Conservation (phyloP, 495 filamentous ascomycete genomes). For the Rusavskia elegans region DNA sequence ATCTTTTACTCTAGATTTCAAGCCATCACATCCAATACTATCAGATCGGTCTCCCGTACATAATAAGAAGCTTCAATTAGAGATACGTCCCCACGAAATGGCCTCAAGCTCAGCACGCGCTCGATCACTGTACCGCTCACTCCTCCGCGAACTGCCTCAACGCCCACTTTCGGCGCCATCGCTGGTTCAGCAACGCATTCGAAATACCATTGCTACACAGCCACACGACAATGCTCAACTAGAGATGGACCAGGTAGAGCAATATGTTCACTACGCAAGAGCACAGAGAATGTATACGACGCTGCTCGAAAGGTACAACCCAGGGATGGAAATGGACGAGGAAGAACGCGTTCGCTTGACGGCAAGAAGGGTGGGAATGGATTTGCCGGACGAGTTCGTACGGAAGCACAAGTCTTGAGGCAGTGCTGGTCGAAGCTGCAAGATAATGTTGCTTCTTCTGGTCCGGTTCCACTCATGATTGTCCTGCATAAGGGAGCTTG, state of each 20-base stretch:
- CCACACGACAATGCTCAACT: conserved; percentile 27
- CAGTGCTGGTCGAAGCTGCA: too few relatives aligned
- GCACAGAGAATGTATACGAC: conserved; percentile 70
- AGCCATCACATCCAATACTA: too few relatives aligned
- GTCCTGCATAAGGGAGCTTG: too few relatives aligned
- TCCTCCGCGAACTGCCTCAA: conserved; percentile 83
- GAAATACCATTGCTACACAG: conserved; percentile 40
- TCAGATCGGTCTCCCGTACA: too few relatives aligned
- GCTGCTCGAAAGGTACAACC: conserved; percentile 83
- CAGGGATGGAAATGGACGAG: conserved; percentile 68
- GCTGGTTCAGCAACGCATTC: conserved; percentile 28
- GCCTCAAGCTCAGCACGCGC: conserved; percentile 25
- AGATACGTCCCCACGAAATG: conserved; percentile 2
- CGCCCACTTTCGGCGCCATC: conserved; percentile 36
- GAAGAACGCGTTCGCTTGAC: conserved; percentile 73
- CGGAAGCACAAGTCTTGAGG: not conserved
- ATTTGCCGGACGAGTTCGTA: conserved; percentile 47
- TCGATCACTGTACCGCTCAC: conserved; percentile 70
- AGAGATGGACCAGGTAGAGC: conserved; percentile 45
- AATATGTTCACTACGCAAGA: conserved; percentile 61
- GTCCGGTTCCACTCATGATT: too few relatives aligned
- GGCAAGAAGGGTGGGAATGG: conserved; percentile 75
- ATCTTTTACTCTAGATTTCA: too few relatives aligned
- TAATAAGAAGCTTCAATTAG: too few relatives aligned
- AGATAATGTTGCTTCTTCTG: too few relatives aligned